Base-by-base conservation (phyloP, 2,329 filamentous ascomycete genomes). In the Fusarium ramigenum region DNA sequence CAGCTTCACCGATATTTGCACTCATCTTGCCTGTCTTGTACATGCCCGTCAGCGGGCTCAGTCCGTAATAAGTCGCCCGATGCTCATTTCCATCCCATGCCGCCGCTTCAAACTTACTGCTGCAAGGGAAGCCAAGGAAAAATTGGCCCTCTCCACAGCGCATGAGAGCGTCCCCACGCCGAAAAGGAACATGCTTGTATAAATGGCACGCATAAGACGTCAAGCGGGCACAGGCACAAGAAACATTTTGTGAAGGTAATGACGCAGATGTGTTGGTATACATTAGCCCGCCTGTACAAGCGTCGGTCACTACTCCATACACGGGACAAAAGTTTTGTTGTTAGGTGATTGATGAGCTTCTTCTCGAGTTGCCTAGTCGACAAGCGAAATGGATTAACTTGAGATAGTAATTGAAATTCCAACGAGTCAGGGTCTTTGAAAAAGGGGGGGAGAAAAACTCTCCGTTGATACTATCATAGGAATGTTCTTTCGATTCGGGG, bases 1-100 rank as follows among this genome's bases (percentile, higher is more conserved):
- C 66, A 69, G 69, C 73, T 66, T 77, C 71, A 75, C 64, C 70
- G 67, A 73, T 62, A 73, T 56, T 62, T 63, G 32, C 60, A 46
- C 57, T 21, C 50, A 66, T 60, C 40, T 67, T 56, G 66, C 46
- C 60, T 57, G 36, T 60, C 54, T 63, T 63, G 68, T 74, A 68
- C 50, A 56, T 66, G 50, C 59, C 65, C 61, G 59, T 66, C 70
- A 66, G 47, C 57, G 60, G 43, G 43, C 59, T 69, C 56, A 44
- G 37, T 44, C 62, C 53, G 50, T 32, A 70, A 63, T 42, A 30
- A 65, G 64, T 54, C 52, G 54, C 53, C 66, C 56, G 57, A 69
- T 63, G 63, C 66, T 76, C 72, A 75, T 77, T 77, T 75, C 72
- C 70, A 73, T 72, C 47, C 70, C 63, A 76, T 75, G 56, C 52